These are phyloP conservation scores for Phytopythium aichiense DNA, from an alignment of 352 stramenopile genomes.

Conservation along the genomic window DNA sequence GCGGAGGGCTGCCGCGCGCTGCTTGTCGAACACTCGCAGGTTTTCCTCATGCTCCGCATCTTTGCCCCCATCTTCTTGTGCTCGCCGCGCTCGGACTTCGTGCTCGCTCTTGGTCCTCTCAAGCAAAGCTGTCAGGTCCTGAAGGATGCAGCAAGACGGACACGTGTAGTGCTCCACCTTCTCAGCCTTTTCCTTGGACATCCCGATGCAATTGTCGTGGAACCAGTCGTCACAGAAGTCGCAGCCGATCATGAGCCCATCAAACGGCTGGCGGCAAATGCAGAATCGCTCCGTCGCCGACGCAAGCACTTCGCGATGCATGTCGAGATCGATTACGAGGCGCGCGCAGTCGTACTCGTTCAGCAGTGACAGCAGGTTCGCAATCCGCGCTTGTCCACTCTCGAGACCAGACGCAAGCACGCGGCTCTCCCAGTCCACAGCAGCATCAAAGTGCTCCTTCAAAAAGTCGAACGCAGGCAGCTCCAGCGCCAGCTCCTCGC, in stretches of 20 bases:
- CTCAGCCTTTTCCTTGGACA: slow-evolving; percentile 91
- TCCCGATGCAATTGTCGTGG: slow-evolving; percentile 86
- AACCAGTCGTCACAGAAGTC: slow-evolving; percentile 90
- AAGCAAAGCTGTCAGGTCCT: slow-evolving; percentile 74
- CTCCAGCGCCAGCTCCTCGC: slow-evolving; percentile 71
- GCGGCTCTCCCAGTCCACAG: slow-evolving; percentile 74
- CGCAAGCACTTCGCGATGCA: slow-evolving; percentile 87
- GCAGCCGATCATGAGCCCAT: slow-evolving; percentile 88
- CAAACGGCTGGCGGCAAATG: slow-evolving; percentile 88
- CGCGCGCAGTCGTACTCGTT: slow-evolving; percentile 79
- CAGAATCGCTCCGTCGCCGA: slow-evolving; percentile 91
- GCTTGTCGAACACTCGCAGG: slow-evolving; percentile 80
- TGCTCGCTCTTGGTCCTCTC: slow-evolving; percentile 47
- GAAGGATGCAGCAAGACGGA: slow-evolving; percentile 90
- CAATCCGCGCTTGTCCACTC: slow-evolving; percentile 70
- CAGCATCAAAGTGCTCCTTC: slow-evolving; percentile 77
- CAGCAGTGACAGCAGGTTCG: slow-evolving; percentile 56
- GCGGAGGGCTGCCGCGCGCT: slow-evolving; percentile 59
- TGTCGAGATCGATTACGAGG: slow-evolving; percentile 82
- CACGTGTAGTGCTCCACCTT: slow-evolving; percentile 96
- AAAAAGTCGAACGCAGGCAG: slow-evolving; percentile 70
- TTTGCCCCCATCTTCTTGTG: neutral
- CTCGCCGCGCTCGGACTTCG: slow-evolving; percentile 53
- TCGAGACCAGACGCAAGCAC: slow-evolving; percentile 77
- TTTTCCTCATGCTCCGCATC: slow-evolving; percentile 44